Conservation (phyloP, 257 asterid species). For the Solanum raphanifolium region DNA sequence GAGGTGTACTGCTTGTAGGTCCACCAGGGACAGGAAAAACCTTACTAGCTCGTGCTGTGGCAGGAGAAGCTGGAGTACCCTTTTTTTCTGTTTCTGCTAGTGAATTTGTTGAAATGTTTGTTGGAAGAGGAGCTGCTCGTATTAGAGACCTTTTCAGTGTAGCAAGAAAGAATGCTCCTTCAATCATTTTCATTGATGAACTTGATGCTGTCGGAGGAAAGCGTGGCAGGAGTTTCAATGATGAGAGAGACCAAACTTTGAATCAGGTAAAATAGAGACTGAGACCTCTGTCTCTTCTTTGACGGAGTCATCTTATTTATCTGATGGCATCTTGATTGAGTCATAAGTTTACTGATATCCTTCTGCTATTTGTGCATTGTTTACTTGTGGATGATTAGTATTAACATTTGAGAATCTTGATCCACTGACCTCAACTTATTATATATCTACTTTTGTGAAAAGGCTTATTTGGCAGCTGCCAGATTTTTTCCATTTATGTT, state of each 20-base stretch:
- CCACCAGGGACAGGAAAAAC: constrained; percentile 99
- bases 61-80: constrained; percentile 96
- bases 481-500: background rate
- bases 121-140: constrained; percentile 98
- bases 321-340: background rate
- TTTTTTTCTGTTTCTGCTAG: constrained; percentile 96
- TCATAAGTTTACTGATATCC: background rate
- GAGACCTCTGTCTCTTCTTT: background rate
- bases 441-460: background rate
- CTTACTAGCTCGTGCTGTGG: constrained; percentile 93
- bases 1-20: constrained; percentile 95
- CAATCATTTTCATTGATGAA: constrained; percentile 89
- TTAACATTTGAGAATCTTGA: background rate
- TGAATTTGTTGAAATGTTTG: constrained; percentile 93
- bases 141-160: constrained; percentile 76
- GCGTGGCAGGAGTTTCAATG: constrained; percentile 96
- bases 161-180: constrained; percentile 89
- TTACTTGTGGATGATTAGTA: background rate
- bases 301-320: background rate
- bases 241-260: constrained; percentile 92
- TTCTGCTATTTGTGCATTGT: background rate
- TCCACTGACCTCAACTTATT: background rate
- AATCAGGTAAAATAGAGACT: constrained; percentile 55
- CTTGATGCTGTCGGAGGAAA: constrained; percentile 98
- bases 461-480: background rate